Evolutionary conservation across 2,329 filamentous ascomycete genomes (phyloP), one percentile per base, ranked within the genome.

Genomic region (Microcyclosporella mali): DNA sequence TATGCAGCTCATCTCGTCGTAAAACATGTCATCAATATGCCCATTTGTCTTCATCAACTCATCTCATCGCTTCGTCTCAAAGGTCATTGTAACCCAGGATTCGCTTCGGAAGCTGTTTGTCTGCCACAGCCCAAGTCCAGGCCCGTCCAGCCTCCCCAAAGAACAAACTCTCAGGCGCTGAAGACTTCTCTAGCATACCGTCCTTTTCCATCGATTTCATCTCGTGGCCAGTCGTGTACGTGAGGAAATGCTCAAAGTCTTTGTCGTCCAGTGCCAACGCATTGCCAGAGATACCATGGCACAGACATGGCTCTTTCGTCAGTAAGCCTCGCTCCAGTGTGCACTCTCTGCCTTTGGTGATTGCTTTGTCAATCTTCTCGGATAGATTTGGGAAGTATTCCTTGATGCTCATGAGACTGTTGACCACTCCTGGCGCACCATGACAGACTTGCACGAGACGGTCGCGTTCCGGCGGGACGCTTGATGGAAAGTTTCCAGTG

Each of bases 361-460:
- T 70, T 1, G 75, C 73, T 17, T 55, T 60, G 16, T 77, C 72
- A 43, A 83, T 79, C 34, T 70, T 70, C 0, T 69, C 66, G 17
- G 70, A 61, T 6, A 83, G 64, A 1, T 65, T 66, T 0, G 78
- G 74, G 46, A 82, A 84, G 57, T 75, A 69, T 6, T 71, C 67
- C 37, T 69, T 67, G 39, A 85, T 69, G 1, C 75, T 73, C 3
- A 72, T 55, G 7, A 85, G 68, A 4, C 78, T 80, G 25, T 74
- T 64, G 7, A 83, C 64, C 16, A 83, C 73, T 0, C 81, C 82
- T 2, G 81, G 77, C 0, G 78, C 78, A 2, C 82, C 82, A 54
- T 84, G 81, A 55, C 80, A 85, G 62, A 82, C 80, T 56, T 84
- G 80, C 6, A 84, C 73, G 6, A 80, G 65, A 32, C 69, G 64